Conservation (phyloP, 306 rosid species). For the Dalbergia cultrata region DNA sequence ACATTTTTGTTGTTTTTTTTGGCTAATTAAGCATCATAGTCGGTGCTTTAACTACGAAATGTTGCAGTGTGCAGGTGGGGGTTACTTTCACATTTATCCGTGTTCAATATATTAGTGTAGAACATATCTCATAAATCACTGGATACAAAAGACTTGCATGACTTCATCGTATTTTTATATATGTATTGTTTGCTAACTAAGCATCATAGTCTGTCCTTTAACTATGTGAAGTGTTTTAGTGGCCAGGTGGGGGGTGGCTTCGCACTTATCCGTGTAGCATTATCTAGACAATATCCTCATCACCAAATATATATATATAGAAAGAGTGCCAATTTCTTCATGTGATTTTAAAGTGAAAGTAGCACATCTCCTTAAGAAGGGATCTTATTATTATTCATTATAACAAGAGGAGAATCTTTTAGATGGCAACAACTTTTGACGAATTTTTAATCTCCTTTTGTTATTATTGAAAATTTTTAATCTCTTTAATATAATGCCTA, state of each 20-base stretch:
- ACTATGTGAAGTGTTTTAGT: no score
- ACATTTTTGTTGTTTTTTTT: no score
- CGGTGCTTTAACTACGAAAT: not conserved
- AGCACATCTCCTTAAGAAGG: not conserved
- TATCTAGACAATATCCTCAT: not conserved
- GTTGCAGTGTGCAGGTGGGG: no score
- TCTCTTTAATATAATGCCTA: not conserved
- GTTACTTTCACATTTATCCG: no score
- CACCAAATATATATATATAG: no score
- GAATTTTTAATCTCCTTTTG: not conserved
- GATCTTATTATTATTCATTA: not conserved
- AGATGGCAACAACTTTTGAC: not conserved
- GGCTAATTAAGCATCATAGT: not conserved
- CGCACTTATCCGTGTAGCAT: not conserved
- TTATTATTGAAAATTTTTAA: no score
- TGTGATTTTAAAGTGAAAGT: not conserved
- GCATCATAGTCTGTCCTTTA: not conserved
- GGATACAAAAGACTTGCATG: not conserved
- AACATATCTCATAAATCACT: not conserved
- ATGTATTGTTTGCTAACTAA: not conserved
- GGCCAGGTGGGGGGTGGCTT: no score
- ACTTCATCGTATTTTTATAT: not conserved
- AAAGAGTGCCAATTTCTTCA: not conserved
- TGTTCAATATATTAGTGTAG: not conserved
- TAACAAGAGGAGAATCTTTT: slow-evolving; percentile 5